These are phyloP conservation scores for Neonectria neomacrospora DNA, from an alignment of 2,329 filamentous ascomycete species.

Conservation along the genomic window DNA sequence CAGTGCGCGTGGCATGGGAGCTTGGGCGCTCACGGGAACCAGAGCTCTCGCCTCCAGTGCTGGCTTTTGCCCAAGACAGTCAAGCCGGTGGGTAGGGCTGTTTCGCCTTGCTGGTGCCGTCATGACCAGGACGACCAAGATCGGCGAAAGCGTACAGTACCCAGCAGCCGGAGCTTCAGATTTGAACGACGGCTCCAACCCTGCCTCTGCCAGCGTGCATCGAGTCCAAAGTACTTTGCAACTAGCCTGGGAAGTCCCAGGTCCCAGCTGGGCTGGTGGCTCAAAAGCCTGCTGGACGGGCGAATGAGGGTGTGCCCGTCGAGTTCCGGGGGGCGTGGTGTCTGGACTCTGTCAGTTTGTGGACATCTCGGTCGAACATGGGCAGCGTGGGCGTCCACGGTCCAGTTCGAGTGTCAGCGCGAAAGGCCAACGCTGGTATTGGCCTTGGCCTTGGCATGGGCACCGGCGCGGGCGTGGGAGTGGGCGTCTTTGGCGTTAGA, in stretches of 20 bases:
- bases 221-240: background rate
- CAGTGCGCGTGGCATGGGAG: conserved; percentile 36
- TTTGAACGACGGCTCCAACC: conserved; percentile 1
- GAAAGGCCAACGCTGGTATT: conserved; percentile 12
- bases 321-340: conserved; percentile 5
- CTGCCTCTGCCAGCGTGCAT: background rate
- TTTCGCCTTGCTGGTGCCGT: conserved; percentile 15
- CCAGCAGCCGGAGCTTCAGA: conserved; percentile 11
- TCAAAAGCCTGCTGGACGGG: conserved; percentile 10
- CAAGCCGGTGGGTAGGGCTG: conserved; percentile 21
- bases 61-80: conserved; percentile 31
- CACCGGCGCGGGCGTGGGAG: conserved; percentile 6
- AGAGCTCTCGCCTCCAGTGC: conserved; percentile 30
- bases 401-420: background rate
- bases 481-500: conserved; percentile 25
- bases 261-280: background rate
- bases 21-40: conserved; percentile 30
- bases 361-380: conserved; percentile 10
- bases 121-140: conserved; percentile 22
- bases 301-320: conserved; percentile 17
- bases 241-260: background rate
- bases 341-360: conserved; percentile 6
- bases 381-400: conserved; percentile 10
- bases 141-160: conserved; percentile 11
- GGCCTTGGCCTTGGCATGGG: conserved; percentile 25